Conservation (phyloP, 2,329 filamentous ascomycete genomes). For the Hysterium pulicare region DNA sequence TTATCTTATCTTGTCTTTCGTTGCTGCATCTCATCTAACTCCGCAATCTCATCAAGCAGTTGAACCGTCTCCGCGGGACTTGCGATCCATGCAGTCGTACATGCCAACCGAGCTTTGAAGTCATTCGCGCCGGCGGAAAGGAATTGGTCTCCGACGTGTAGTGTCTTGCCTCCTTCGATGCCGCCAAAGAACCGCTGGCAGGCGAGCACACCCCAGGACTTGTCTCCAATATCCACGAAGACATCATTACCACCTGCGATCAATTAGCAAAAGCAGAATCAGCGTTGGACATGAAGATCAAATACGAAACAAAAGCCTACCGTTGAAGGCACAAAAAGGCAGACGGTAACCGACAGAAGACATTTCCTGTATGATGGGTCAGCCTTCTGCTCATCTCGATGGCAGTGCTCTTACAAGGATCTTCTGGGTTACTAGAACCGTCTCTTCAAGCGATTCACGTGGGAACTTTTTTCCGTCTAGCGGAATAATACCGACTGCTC, state of each 20-base stretch:
- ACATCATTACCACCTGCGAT: slow-evolving; percentile 77
- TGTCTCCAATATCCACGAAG: slow-evolving; percentile 98
- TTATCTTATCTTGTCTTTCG: slow-evolving; percentile 29
- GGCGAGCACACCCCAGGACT: slow-evolving; percentile 89
- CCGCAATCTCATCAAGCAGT: slow-evolving; percentile 75
- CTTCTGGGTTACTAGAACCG: slow-evolving; percentile 89
- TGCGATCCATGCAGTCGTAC: slow-evolving; percentile 95
- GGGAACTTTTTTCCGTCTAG: slow-evolving; percentile 65
- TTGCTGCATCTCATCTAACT: slow-evolving; percentile 39
- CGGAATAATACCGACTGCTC: slow-evolving; percentile 55
- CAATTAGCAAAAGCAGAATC: too few relatives aligned
- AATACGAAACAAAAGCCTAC: slow-evolving; percentile 28
- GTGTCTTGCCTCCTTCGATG: slow-evolving; percentile 71
- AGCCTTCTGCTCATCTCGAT: slow-evolving; percentile 1
- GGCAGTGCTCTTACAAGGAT: slow-evolving; percentile 54
- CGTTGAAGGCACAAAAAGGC: slow-evolving; percentile 97
- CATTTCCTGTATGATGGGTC: slow-evolving; percentile 55
- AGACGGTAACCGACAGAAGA: slow-evolving; percentile 65
- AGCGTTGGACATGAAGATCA: slow-evolving; percentile 10
- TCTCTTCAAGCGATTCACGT: slow-evolving; percentile 90
- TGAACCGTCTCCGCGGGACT: slow-evolving; percentile 87
- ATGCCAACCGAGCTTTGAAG: slow-evolving; percentile 90
- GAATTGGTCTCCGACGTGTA: slow-evolving; percentile 96
- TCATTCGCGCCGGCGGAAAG: slow-evolving; percentile 86
- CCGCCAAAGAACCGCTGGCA: slow-evolving; percentile 87